A percentile compares a stretch with the other conserved stretches of the same genome.
phyloP scores from a whole-genome alignment of 805 yeast species.

The Candida montana region DNA sequence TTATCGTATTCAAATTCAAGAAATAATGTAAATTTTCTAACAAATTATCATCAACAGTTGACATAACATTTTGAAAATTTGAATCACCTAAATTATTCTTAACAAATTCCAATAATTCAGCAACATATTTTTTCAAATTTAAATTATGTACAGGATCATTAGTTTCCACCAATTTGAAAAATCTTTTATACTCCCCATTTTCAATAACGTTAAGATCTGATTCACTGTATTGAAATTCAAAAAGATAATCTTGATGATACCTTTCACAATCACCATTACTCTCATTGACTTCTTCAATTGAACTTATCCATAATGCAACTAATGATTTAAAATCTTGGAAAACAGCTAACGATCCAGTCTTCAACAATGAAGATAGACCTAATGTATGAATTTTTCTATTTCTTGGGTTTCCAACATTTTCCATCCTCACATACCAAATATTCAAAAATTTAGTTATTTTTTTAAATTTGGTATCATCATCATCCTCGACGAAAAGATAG shows the following conservation, averaged over 20 bases:
- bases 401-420: constrained; percentile 66
- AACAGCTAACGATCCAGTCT: constrained; percentile 30
- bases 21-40: constrained; percentile 24
- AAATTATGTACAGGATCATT: constrained; percentile 52
- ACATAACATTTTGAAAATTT: constrained; percentile 8
- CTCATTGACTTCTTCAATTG: constrained; percentile 76
- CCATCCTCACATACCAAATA: constrained; percentile 41
- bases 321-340: constrained; percentile 28
- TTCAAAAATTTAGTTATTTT: constrained; percentile 27
- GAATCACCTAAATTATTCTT: constrained; percentile 12
- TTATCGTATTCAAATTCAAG: constrained; percentile 5
- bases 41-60: constrained; percentile 11
- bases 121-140: constrained; percentile 41
- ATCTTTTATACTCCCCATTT: constrained; percentile 41
- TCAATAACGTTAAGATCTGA: constrained; percentile 20
- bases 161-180: constrained; percentile 30
- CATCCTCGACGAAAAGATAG: constrained; percentile 20
- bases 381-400: constrained; percentile 63
- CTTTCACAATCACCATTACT: constrained; percentile 49
- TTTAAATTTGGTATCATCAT: constrained; percentile 22
- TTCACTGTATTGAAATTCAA: constrained; percentile 23
- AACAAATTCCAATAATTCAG: constrained; percentile 19
- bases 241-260: constrained; percentile 41
- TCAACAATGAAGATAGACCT: constrained; percentile 51
- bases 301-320: constrained; percentile 41